Percentiles rank a stretch among this genome's conserved stretches.
phyloP scores from a whole-genome alignment of 75 land plant species.

The Larix kaempferi region DNA sequence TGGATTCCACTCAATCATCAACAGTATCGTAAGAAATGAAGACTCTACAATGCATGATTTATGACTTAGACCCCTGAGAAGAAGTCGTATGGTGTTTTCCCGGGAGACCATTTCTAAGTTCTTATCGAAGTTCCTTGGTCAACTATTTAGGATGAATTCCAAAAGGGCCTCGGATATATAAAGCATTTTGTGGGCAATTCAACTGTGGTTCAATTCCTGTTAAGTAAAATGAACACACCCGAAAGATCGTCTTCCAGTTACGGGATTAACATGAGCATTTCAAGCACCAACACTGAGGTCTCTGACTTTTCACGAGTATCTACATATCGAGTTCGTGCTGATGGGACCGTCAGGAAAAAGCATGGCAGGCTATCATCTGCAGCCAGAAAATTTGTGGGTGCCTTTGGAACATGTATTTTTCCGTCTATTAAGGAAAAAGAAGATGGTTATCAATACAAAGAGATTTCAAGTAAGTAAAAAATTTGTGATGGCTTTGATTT shows the following conservation, averaged over 20 bases:
- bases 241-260: background rate
- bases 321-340: background rate
- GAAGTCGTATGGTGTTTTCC: background rate
- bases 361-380: background rate
- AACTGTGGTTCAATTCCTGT: background rate
- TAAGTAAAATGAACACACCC: background rate
- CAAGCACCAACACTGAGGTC: background rate
- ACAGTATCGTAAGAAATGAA: background rate
- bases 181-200: background rate
- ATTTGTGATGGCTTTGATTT: background rate
- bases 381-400: conserved; percentile 3
- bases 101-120: background rate
- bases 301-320: background rate
- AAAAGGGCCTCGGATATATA: background rate
- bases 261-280: background rate
- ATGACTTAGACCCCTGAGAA: background rate
- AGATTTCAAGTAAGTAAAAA: conserved; percentile 8
- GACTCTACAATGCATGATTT: background rate
- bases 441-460: background rate
- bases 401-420: background rate
- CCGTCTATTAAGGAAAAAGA: background rate
- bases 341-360: background rate
- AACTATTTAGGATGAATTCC: background rate
- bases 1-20: no score
- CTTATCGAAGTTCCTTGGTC: background rate